phyloP scores from a whole-genome alignment of 179 eudicot species.

The Pouteria campechiana region DNA sequence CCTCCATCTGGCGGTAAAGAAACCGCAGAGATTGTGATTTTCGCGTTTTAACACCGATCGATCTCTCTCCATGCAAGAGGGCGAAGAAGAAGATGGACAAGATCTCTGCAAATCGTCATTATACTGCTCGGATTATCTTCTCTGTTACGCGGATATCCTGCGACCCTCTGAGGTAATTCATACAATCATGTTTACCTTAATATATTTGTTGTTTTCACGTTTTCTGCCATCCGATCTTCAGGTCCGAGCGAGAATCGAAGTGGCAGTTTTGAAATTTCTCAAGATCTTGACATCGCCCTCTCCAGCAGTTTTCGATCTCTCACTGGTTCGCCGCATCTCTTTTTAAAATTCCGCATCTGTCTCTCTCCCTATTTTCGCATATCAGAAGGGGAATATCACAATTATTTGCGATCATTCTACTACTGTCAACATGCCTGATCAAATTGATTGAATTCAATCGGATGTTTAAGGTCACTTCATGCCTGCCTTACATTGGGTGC shows the following conservation, averaged over 20 bases:
- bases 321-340: slow-evolving; percentile 39
- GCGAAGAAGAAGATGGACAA: slow-evolving; percentile 23
- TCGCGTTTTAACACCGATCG: too few relatives aligned
- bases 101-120: slow-evolving; percentile 47
- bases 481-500: too few relatives aligned
- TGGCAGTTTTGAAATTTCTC: slow-evolving; percentile 67
- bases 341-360: not conserved
- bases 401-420: too few relatives aligned
- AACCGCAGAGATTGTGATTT: too few relatives aligned
- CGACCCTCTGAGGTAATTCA: slow-evolving; percentile 49
- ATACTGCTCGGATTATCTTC: slow-evolving; percentile 76
- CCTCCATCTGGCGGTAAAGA: too few relatives aligned
- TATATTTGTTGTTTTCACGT: not conserved
- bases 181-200: not conserved
- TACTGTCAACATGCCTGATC: too few relatives aligned
- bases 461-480: too few relatives aligned
- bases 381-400: too few relatives aligned
- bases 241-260: slow-evolving; percentile 90
- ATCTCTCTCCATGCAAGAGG: not conserved
- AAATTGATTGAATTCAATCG: too few relatives aligned
- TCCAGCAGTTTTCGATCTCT: slow-evolving; percentile 65
- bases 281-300: slow-evolving; percentile 44
- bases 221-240: slow-evolving; percentile 4
- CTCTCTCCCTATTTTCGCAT: too few relatives aligned
- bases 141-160: slow-evolving; percentile 87